Evolutionary conservation across 306 rosid species (phyloP).

Genomic region (Cicer yamashitae): DNA sequence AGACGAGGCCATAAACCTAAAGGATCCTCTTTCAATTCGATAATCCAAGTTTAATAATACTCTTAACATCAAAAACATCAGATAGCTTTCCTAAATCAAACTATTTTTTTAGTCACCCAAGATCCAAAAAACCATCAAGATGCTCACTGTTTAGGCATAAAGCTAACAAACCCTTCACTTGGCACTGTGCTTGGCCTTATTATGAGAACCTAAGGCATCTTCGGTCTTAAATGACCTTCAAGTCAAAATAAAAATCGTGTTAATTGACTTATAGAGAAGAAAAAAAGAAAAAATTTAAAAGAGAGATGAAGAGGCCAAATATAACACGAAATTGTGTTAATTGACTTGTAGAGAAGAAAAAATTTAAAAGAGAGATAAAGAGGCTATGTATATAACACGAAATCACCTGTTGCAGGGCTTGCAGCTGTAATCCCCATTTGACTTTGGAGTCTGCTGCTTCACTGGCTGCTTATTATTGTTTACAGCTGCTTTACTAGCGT

Average conservation of each 20-base stretch:
- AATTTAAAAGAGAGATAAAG: not conserved
- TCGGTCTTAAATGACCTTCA: constrained; percentile 72
- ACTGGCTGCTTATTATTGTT: constrained; percentile 37
- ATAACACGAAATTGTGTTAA: not conserved
- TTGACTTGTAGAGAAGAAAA: not conserved
- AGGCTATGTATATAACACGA: not conserved
- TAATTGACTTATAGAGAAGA: not conserved
- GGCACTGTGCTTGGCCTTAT: constrained; percentile 69
- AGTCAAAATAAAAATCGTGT: not conserved
- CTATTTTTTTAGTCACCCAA: constrained; percentile 9
- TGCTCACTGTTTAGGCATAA: constrained; percentile 7
- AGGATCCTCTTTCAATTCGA: not conserved
- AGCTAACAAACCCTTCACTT: constrained; percentile 47
- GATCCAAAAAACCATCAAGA: constrained; percentile 9
- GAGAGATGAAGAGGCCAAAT: not conserved
- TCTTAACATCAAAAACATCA: not conserved
- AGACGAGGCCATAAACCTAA: not conserved
- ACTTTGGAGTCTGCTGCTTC: constrained; percentile 60
- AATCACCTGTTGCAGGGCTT: constrained; percentile 63
- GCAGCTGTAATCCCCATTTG: constrained; percentile 56
- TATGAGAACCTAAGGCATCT: constrained; percentile 64
- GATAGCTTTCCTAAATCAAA: constrained; percentile 3
- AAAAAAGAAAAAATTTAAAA: not conserved
- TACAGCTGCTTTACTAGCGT: constrained; percentile 52
- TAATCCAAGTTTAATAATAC: constrained; percentile 17